Base-by-base conservation (phyloP, 495 filamentous ascomycete species). In the Barbatosphaeria neglecta region DNA sequence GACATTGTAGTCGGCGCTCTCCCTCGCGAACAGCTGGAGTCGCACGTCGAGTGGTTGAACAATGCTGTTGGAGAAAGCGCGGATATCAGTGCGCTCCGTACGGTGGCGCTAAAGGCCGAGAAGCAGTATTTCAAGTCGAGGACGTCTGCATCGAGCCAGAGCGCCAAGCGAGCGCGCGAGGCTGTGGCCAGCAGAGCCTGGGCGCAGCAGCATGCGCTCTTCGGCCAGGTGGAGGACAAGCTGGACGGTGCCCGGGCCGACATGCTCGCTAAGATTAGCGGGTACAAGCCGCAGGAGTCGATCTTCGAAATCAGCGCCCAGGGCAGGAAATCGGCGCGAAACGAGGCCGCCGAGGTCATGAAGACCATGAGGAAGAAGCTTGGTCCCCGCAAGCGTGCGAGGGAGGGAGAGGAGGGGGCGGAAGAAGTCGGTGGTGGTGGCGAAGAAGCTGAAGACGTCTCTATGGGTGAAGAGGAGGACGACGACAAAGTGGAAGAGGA, bases 301-400 rank as follows among this genome's bases (percentile, higher is more conserved):
- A 81, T 99, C 19, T 97, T 99, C 56, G 92, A 99, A 60, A 81
- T 94, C 50, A 84, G 88, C 3, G 81, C 82, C 46, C 72, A 78
- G 47, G 78, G 83, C 15, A 76, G 73, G 48, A 41, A 24, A 6
- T 63, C 65, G 4, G 73, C 74, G 20, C 72, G 75, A 39, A 75
- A 67, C 46, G 86, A 85, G 56, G 77, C 87, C 9, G 85, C 84
- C 8, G 85, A 94, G 39, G 72, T 93, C 19, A 86, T 95, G 72
- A 81, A 83, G 46, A 73, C 68, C 15, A 65, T 80, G 41, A 68
- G 83, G 61, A 63, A 77, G 68, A 71, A 80, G 71, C 73, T 86
- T 54, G 67, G 63, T 13, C 70, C 62, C n/a, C 60, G 68, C 3
- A 68, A 58, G 35, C 50, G 58, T 16, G 46, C 57, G 19, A 55